A percentile compares a stretch with the other conserved stretches of the same genome.
phyloP scores from a whole-genome alignment of 2,329 filamentous ascomycete genomes.

The Diaporthe citrichinensis region DNA sequence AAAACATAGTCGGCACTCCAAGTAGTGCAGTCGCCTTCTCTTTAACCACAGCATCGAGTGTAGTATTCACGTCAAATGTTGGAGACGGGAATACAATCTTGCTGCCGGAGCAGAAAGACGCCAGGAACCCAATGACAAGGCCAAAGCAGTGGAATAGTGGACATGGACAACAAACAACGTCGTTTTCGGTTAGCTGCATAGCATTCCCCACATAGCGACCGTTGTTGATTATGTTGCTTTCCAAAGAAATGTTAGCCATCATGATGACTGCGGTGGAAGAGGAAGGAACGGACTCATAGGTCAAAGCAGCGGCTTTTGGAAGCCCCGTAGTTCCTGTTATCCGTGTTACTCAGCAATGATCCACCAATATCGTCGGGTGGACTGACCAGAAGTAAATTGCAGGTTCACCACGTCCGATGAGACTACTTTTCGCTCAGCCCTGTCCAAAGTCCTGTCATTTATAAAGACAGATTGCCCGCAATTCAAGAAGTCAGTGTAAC shows the following conservation, averaged over 20 bases:
- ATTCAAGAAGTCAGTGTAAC: background rate
- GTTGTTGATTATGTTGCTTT: background rate
- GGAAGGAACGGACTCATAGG: background rate
- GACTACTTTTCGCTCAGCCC: background rate
- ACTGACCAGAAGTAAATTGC: background rate
- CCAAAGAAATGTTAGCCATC: background rate
- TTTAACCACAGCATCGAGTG: background rate
- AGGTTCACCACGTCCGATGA: background rate
- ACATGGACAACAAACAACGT: constrained; percentile 75
- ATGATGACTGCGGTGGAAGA: background rate
- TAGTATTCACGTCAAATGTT: too few relatives aligned
- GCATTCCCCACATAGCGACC: constrained; percentile 67
- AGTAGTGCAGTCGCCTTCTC: background rate
- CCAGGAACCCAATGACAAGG: constrained; percentile 78
- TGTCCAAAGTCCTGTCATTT: background rate
- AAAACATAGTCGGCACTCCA: background rate
- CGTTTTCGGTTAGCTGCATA: constrained; percentile 73
- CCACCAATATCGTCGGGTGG: background rate
- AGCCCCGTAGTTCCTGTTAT: background rate
- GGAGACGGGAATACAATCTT: background rate
- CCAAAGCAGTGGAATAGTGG: constrained; percentile 80
- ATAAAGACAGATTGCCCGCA: background rate
- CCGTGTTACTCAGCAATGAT: background rate
- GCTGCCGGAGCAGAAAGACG: constrained; percentile 55
- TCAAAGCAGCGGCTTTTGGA: background rate